phyloP scores from a whole-genome alignment of 352 stramenopile species.

The Pythium pectinolyticum region DNA sequence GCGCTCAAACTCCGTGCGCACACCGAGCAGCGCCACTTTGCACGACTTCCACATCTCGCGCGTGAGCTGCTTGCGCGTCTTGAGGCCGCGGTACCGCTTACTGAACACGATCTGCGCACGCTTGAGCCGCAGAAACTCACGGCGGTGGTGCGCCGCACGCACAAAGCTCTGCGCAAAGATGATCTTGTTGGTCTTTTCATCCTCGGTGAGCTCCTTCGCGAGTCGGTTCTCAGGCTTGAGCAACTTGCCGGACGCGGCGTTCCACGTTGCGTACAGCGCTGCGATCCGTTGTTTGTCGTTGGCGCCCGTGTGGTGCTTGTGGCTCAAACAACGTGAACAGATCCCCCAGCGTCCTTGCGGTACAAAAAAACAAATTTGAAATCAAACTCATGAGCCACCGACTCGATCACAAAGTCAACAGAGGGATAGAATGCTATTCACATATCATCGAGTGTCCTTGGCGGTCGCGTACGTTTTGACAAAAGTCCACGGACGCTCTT shows the following conservation, averaged over 20 bases:
- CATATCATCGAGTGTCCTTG: slow-evolving; percentile 58
- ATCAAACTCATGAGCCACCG: background rate
- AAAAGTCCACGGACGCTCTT: slow-evolving; percentile 84
- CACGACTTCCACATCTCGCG: slow-evolving; percentile 67
- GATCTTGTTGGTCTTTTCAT: slow-evolving; percentile 66
- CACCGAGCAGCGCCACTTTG: slow-evolving; percentile 69
- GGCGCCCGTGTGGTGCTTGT: slow-evolving; percentile 54
- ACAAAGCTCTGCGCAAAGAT: slow-evolving; percentile 80
- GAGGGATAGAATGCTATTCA: background rate
- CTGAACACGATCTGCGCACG: slow-evolving; percentile 71
- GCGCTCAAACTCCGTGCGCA: slow-evolving; percentile 83
- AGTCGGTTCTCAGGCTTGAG: slow-evolving; percentile 50
- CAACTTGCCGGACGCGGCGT: slow-evolving; percentile 50
- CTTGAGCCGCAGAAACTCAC: slow-evolving; percentile 57
- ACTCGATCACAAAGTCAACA: background rate
- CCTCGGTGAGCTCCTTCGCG: slow-evolving; percentile 43
- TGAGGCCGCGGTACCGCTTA: slow-evolving; percentile 73
- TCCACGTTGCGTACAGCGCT: slow-evolving; percentile 64
- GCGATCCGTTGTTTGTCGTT: slow-evolving; percentile 55
- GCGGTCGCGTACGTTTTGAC: slow-evolving; percentile 75
- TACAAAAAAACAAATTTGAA: slow-evolving; percentile 23
- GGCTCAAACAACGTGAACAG: slow-evolving; percentile 57
- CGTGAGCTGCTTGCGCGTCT: slow-evolving; percentile 71
- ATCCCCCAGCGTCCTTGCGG: slow-evolving; percentile 70
- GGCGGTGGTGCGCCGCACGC: slow-evolving; percentile 47